A percentile compares a stretch with the other conserved stretches of the same genome.
These are phyloP conservation scores for Powellomyces hirtus DNA, from an alignment of 192 early-diverging fungal species.

Conservation along the genomic window DNA sequence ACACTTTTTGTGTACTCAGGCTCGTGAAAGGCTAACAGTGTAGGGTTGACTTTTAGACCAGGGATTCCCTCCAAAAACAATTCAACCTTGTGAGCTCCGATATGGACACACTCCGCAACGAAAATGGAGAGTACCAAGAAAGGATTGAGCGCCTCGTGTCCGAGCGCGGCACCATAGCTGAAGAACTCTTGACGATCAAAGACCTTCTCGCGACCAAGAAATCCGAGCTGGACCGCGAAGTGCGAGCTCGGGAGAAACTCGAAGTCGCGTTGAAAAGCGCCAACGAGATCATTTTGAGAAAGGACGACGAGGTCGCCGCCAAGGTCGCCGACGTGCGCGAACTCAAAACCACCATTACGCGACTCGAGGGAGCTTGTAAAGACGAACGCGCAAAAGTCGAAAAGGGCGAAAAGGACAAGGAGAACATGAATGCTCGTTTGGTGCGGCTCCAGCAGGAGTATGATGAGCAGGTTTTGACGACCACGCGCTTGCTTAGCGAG, in stretches of 20 bases:
- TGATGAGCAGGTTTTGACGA: conserved; percentile 44
- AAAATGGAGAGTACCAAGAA: conserved; percentile 30
- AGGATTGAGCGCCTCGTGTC: conserved; percentile 23
- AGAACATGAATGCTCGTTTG: conserved; percentile 27
- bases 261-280: conserved; percentile 35
- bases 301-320: conserved; percentile 40
- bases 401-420: conserved; percentile 37
- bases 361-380: conserved; percentile 40
- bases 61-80: conserved; percentile 31
- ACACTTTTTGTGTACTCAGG: no score
- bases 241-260: conserved; percentile 44
- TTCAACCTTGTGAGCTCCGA: conserved; percentile 23
- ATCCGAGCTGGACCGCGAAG: conserved; percentile 49
- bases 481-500: conserved; percentile 38
- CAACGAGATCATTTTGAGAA: conserved; percentile 30
- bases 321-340: conserved; percentile 35
- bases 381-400: conserved; percentile 40
- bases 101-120: conserved; percentile 23
- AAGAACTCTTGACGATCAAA: conserved; percentile 49
- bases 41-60: not conserved
- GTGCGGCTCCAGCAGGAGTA: conserved; percentile 46
- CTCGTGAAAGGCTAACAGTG: no score
- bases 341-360: conserved; percentile 30
- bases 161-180: conserved; percentile 35
- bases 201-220: conserved; percentile 53